Conservation (phyloP, 2,329 filamentous ascomycete species). For the Sporothrix inflata region DNA sequence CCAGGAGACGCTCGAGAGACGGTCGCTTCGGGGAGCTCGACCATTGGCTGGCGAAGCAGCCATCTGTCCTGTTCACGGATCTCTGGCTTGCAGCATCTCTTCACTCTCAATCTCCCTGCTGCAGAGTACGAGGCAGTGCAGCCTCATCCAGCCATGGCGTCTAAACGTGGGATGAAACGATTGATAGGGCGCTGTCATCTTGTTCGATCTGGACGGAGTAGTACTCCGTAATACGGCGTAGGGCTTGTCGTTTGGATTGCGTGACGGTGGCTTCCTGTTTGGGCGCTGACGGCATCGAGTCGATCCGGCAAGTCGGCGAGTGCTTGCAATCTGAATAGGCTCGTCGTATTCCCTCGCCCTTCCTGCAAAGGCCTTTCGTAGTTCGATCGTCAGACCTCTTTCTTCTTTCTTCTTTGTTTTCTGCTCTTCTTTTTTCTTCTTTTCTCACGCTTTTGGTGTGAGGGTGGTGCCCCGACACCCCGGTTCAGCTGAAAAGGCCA, state of each 20-base stretch:
- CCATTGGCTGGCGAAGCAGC: not conserved
- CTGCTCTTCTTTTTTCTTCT: not conserved
- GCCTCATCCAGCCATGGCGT: not conserved
- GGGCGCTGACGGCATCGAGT: constrained; percentile 11
- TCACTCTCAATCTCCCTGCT: not conserved
- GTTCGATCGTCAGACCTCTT: constrained; percentile 8
- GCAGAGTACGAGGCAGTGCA: too few relatives aligned
- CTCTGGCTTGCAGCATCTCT: not conserved
- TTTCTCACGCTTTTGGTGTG: not conserved
- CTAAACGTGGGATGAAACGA: not conserved
- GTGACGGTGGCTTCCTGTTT: not conserved
- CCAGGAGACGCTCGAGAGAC: not conserved
- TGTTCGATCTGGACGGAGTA: too few relatives aligned
- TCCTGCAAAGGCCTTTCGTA: constrained; percentile 12
- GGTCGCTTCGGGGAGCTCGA: not conserved
- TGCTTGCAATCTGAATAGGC: not conserved
- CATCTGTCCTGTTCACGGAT: not conserved
- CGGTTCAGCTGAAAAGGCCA: constrained; percentile 22
- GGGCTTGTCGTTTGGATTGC: too few relatives aligned
- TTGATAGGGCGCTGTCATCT: not conserved
- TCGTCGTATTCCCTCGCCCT: not conserved
- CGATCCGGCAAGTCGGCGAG: not conserved
- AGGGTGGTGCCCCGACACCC: not conserved
- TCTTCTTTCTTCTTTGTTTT: too few relatives aligned
- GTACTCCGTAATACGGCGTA: too few relatives aligned